Evolutionary conservation across 2,329 filamentous ascomycete species (phyloP), one percentile per base, ranked within the genome.

Genomic region (Dryadomyces quercivorus): DNA sequence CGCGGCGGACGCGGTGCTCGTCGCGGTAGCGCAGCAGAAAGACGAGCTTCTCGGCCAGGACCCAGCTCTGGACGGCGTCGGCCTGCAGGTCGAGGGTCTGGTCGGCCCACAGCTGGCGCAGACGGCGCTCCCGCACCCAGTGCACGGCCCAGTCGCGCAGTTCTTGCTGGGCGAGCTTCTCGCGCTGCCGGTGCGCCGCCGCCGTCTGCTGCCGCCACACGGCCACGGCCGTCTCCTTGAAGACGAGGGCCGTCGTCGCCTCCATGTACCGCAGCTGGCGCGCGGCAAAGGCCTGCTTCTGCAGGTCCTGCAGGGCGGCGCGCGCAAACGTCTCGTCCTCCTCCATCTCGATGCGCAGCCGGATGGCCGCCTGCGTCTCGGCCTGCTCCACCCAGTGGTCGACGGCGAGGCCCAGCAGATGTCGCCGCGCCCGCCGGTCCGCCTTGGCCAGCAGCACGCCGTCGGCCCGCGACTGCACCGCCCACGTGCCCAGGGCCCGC

Each of bases 51-150:
- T 65, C 63, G 31, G 61, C 58, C 36, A 64, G 59, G 6, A 60
- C 52, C 65, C 65, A 67, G 44, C 61, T 58, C 13, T 59, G 59
- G 9, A 66, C 44, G 8, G 61, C 57, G 1, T 57, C 57, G 13
- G 26, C 21, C 54, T 62, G 61, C 16, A 58, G 58, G n/a, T 53
- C 47, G 26, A 59, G 49, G 21, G 55, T 55, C 2, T 59, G 55
- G 13, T 59, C 58, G 6, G 57, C 56, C 9, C 52, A 51, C 40
- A 61, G 64, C 0, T 58, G 20, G 9, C 51, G 58, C 2, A 67
- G 61, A 34, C 59, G 60, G 31, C 62, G 58, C 58, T 64, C 62
- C 26, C 60, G 60, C 15, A 55, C 55, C 66, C 66, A 68, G 42
- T 61, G 59, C 12, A 57, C 55, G 40, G 63, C 49, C 7, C 57